Percentiles rank a stretch among this genome's conserved stretches.
phyloP scores from a whole-genome alignment of 768 basidiomycete genomes.

The Tulasnella sp. region DNA sequence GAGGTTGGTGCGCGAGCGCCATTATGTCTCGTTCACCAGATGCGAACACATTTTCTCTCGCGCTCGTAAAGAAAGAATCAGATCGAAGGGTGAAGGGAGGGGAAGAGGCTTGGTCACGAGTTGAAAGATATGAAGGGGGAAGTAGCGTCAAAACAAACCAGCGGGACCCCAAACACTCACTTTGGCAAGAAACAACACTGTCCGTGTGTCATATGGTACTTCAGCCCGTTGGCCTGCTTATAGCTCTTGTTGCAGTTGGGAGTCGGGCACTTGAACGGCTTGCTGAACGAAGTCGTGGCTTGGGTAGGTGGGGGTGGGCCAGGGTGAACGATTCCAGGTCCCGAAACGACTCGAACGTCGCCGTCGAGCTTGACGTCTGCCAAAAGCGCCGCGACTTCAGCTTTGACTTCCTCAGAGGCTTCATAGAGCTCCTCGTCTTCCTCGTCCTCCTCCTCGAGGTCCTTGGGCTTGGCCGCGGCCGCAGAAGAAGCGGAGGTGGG shows the following conservation, averaged over 20 bases:
- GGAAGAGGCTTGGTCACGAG: too few species aligned
- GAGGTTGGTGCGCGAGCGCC: not conserved
- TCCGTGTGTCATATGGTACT: conserved; percentile 91
- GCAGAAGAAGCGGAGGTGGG: conserved; percentile 33
- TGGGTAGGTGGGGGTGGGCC: conserved; percentile 38
- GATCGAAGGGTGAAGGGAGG: not conserved
- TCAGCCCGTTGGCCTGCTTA: conserved; percentile 92
- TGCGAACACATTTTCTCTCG: not conserved
- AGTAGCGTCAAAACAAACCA: not conserved
- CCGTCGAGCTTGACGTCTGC: conserved; percentile 13
- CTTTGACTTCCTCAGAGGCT: conserved; percentile 24
- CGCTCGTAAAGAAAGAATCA: not conserved
- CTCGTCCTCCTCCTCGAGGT: conserved; percentile 28
- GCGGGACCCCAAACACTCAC: conserved; percentile 19
- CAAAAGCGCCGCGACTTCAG: conserved; percentile 25
- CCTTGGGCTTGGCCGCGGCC: conserved; percentile 32
- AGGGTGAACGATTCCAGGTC: conserved; percentile 27
- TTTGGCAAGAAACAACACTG: conserved; percentile 88
- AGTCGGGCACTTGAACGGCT: conserved; percentile 69
- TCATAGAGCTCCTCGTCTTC: conserved; percentile 33
- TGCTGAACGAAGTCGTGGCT: conserved; percentile 18
- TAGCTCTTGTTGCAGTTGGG: conserved; percentile 94
- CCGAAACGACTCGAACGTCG: conserved; percentile 6
- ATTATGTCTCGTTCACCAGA: not conserved
- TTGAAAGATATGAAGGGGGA: not conserved